phyloP scores from a whole-genome alignment of 2,329 filamentous ascomycete species.

The Diaporthe helianthi region DNA sequence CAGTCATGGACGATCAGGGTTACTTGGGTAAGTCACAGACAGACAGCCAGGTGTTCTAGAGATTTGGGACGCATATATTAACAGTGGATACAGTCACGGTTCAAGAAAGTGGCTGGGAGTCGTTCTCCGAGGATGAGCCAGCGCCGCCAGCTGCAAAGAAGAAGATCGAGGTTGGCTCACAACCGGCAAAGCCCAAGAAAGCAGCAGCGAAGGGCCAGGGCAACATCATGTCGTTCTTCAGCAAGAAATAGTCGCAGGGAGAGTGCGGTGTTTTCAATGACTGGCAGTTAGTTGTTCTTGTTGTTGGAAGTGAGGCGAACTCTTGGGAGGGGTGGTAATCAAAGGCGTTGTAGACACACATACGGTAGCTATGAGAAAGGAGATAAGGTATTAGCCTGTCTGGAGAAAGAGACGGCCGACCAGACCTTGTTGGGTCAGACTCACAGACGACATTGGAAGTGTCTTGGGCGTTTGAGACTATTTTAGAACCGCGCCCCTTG shows the following conservation, averaged over 20 bases:
- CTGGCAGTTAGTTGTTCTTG: not conserved
- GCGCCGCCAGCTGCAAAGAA: constrained; percentile 50
- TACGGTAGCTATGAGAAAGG: not conserved
- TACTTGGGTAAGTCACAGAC: constrained; percentile 73
- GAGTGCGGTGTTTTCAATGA: not conserved
- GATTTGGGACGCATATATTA: constrained; percentile 5
- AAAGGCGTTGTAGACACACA: not conserved
- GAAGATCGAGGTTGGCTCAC: constrained; percentile 60
- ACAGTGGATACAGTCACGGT: constrained; percentile 71
- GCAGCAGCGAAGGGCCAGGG: constrained; percentile 69
- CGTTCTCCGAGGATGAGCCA: constrained; percentile 89
- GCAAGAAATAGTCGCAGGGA: constrained; percentile 68
- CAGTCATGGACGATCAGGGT: constrained; percentile 84
- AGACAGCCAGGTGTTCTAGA: not conserved
- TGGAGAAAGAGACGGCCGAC: not conserved
- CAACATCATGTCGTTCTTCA: constrained; percentile 92
- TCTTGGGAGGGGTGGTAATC: not conserved
- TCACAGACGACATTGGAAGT: not conserved
- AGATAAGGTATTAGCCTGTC: not conserved
- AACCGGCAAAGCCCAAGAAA: constrained; percentile 61
- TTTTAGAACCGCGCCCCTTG: constrained; percentile 8
- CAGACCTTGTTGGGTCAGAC: not conserved
- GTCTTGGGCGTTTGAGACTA: constrained; percentile 6
- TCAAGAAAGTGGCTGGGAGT: constrained; percentile 87
- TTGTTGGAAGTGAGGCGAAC: not conserved